These are phyloP conservation scores for Solanum neorickii DNA, from an alignment of 257 asterid genomes.

Conservation along the genomic window DNA sequence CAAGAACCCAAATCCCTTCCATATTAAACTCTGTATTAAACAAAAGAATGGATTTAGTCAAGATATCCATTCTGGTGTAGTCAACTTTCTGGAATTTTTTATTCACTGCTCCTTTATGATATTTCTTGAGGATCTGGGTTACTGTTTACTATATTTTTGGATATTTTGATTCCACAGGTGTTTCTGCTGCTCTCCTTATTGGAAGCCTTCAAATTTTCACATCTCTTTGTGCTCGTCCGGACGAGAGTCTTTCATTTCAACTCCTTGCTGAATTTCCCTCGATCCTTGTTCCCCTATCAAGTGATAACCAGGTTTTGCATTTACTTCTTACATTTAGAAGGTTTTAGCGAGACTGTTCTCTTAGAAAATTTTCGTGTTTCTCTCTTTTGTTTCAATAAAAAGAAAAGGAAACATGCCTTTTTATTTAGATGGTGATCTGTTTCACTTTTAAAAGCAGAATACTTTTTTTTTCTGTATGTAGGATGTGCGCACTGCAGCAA, in stretches of 20 bases:
- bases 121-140: neutral
- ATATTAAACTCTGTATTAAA: neutral
- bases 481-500: conserved; percentile 67
- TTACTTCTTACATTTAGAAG: neutral
- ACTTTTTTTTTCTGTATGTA: conserved; percentile 7
- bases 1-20: neutral
- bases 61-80: neutral
- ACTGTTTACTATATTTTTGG: neutral
- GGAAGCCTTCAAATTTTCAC: conserved; percentile 55
- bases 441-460: neutral
- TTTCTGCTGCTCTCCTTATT: conserved; percentile 44
- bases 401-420: neutral
- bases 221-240: conserved; percentile 40
- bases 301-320: conserved; percentile 59
- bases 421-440: neutral
- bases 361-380: neutral
- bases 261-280: conserved; percentile 55
- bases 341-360: neutral
- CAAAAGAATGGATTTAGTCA: neutral
- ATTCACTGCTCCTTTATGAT: neutral
- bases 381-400: neutral
- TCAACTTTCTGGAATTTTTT: neutral
- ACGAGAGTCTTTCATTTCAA: conserved; percentile 35
- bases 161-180: conserved; percentile 29
- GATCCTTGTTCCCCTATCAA: conserved; percentile 64